Evolutionary conservation across 768 basidiomycete species (phyloP).

Genomic region (Leccinum boreale): DNA sequence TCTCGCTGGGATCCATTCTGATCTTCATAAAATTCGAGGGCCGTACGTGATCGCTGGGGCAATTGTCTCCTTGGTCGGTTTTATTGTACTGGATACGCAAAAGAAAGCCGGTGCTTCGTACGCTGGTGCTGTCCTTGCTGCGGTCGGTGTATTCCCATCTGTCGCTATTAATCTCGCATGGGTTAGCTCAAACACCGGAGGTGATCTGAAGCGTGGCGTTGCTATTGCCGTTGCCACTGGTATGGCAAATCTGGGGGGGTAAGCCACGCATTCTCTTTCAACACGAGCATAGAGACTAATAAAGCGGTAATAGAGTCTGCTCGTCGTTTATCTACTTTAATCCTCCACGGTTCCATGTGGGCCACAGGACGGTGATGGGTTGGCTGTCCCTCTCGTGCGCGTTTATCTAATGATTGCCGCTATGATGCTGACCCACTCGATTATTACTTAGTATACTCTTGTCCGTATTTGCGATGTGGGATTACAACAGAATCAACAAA

Average conservation of each 20-base stretch:
- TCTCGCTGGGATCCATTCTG: conserved; percentile 39
- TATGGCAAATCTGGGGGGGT: conserved; percentile 46
- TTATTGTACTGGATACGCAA: conserved; percentile 44
- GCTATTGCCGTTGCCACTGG: conserved; percentile 49
- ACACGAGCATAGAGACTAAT: conserved; percentile 1
- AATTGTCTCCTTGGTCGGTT: conserved; percentile 47
- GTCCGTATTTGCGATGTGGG: conserved; percentile 43
- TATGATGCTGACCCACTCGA: conserved; percentile 31
- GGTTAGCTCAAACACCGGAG: conserved; percentile 53
- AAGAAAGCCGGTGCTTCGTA: conserved; percentile 32
- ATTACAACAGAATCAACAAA: conserved; percentile 48
- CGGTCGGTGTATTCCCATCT: conserved; percentile 51
- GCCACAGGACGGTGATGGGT: conserved; percentile 37
- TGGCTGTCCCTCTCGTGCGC: conserved; percentile 31
- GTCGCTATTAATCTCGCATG: conserved; percentile 51
- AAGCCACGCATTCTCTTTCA: conserved; percentile 18
- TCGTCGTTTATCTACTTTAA: conserved; percentile 41
- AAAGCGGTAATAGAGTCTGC: conserved; percentile 27
- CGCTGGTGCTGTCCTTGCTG: conserved; percentile 46
- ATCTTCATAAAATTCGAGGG: conserved; percentile 41
- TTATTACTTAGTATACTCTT: conserved; percentile 36
- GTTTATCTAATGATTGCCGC: conserved; percentile 24
- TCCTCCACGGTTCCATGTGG: conserved; percentile 36
- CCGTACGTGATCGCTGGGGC: conserved; percentile 46
- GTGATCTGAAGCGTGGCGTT: conserved; percentile 51